phyloP scores from a whole-genome alignment of 2,329 filamentous ascomycete genomes.

The Fusarium duplospermum region DNA sequence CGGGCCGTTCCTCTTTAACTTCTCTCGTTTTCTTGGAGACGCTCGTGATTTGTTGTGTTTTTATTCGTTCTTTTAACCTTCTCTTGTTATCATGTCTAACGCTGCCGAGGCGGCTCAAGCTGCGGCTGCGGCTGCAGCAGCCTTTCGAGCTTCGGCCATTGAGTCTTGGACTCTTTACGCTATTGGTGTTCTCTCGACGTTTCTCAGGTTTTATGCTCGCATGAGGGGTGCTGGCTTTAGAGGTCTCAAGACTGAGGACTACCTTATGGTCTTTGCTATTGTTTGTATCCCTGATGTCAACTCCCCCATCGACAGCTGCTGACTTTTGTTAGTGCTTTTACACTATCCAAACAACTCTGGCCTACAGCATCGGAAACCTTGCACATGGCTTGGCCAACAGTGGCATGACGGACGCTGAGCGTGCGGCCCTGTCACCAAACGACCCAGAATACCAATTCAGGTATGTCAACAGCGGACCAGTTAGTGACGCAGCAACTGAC shows the following conservation, averaged over 20 bases:
- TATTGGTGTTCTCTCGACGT: slow-evolving; percentile 41
- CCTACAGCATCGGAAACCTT: slow-evolving; percentile 59
- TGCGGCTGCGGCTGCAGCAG: slow-evolving; percentile 17
- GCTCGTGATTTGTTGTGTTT: background rate
- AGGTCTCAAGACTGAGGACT: slow-evolving; percentile 46
- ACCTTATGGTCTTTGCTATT: slow-evolving; percentile 40
- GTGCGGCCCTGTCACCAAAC: slow-evolving; percentile 53
- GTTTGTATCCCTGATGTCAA: slow-evolving; percentile 8
- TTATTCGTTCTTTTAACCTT: background rate
- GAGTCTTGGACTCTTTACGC: slow-evolving; percentile 47
- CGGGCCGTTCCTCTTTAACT: background rate
- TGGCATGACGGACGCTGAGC: slow-evolving; percentile 62
- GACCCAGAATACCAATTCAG: slow-evolving; percentile 56
- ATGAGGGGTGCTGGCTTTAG: slow-evolving; percentile 38
- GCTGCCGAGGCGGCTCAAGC: slow-evolving; percentile 10
- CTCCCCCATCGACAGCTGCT: background rate
- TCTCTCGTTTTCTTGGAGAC: background rate
- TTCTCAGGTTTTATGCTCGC: slow-evolving; percentile 47
- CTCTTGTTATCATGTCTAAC: slow-evolving; percentile 4
- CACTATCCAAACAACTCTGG: slow-evolving; percentile 60
- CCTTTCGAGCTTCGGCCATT: slow-evolving; percentile 20
- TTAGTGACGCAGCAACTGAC: background rate
- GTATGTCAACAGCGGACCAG: slow-evolving; percentile 17
- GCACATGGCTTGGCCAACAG: slow-evolving; percentile 65
- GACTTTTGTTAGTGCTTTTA: slow-evolving; percentile 58